Evolutionary conservation across 2,329 filamentous ascomycete genomes (phyloP).

Genomic region (Westerdykella ornata): DNA sequence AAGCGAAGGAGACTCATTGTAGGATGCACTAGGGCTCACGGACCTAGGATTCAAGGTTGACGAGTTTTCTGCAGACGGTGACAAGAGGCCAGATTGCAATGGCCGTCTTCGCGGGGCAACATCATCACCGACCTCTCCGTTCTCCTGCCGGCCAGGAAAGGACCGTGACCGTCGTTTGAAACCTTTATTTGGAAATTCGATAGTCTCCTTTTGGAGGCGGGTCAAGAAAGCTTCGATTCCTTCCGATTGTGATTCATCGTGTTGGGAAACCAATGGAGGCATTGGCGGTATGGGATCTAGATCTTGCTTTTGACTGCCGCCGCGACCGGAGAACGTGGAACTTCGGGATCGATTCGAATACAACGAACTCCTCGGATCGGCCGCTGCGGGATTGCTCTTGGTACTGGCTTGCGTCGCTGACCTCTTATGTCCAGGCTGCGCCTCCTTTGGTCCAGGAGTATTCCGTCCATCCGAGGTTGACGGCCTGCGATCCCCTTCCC

Average conservation of each 20-base stretch:
- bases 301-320: conserved; percentile 5
- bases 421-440: conserved; percentile 30
- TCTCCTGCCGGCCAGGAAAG: conserved; percentile 20
- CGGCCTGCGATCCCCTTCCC: conserved; percentile 25
- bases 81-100: conserved; percentile 16
- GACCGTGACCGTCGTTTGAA: conserved; percentile 15
- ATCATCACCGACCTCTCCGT: conserved; percentile 13
- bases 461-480: conserved; percentile 32
- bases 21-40: background rate
- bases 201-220: conserved; percentile 31
- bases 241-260: conserved; percentile 18
- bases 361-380: conserved; percentile 23
- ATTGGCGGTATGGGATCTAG: conserved; percentile 16
- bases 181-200: conserved; percentile 10
- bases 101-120: conserved; percentile 19
- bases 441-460: conserved; percentile 15
- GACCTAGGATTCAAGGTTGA: background rate
- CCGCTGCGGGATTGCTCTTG: conserved; percentile 22
- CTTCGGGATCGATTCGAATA: conserved; percentile 26
- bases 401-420: conserved; percentile 32
- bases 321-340: conserved; percentile 27
- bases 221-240: conserved; percentile 37
- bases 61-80: background rate
- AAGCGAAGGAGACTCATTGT: conserved; percentile 5
- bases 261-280: conserved; percentile 12